These are phyloP conservation scores for Rhodotorula sphaerocarpa DNA, from an alignment of 768 basidiomycete genomes.

Conservation along the genomic window DNA sequence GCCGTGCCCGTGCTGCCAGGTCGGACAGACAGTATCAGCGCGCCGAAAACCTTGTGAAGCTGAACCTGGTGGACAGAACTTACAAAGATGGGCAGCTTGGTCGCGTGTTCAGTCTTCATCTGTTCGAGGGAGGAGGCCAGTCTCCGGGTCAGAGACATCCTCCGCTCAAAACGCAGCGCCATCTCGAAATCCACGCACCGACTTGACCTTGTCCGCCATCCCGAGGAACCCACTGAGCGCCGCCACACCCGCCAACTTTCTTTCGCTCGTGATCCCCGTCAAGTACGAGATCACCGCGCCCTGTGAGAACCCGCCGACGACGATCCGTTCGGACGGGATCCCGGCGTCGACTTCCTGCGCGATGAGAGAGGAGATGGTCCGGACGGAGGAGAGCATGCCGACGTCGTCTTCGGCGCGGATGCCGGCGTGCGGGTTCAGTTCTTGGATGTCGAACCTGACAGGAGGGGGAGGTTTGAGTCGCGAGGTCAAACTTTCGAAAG, in stretches of 20 bases:
- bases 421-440: not conserved
- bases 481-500: no score
- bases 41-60: not conserved
- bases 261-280: conserved; percentile 18
- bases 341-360: conserved; percentile 64
- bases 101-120: conserved; percentile 58
- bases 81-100: conserved; percentile 62
- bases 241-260: conserved; percentile 23
- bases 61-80: not conserved
- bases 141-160: no score
- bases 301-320: conserved; percentile 31
- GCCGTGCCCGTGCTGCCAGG: conserved; percentile 9
- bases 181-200: conserved; percentile 52
- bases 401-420: conserved; percentile 57
- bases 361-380: conserved; percentile 61
- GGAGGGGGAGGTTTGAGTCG: no score
- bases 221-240: conserved; percentile 47
- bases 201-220: conserved; percentile 50
- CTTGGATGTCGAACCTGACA: conserved; percentile 18
- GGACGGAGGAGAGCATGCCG: conserved; percentile 63
- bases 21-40: not conserved
- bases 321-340: conserved; percentile 48
- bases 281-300: conserved; percentile 23
- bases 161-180: no score
- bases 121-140: conserved; percentile 43